Evolutionary conservation across 1,284 basidiomycete genomes (phyloP).

Genomic region (Amylostereum areolatum): DNA sequence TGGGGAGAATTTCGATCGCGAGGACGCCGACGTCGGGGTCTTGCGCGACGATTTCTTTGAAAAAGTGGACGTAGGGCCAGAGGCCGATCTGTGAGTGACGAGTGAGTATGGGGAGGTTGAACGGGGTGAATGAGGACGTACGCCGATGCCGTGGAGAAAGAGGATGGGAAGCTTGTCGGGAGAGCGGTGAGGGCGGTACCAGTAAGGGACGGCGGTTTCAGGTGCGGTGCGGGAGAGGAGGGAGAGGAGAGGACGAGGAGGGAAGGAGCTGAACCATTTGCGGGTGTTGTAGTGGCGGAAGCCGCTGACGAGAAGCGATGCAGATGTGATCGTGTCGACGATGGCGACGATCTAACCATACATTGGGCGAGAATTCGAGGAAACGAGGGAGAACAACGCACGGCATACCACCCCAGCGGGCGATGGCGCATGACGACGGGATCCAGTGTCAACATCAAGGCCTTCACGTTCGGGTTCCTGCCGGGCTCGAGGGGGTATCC

Average conservation of each 20-base stretch:
- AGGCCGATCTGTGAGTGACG: constrained; percentile 45
- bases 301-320: constrained; percentile 33
- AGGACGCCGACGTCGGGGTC: constrained; percentile 48
- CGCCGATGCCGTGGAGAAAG: constrained; percentile 63
- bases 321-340: constrained; percentile 41
- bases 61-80: constrained; percentile 46
- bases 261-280: constrained; percentile 39
- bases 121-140: constrained; percentile 24
- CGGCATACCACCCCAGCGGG: constrained; percentile 58
- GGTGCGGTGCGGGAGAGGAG: constrained; percentile 29
- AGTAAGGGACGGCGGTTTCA: constrained; percentile 44
- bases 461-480: constrained; percentile 27
- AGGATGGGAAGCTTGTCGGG: constrained; percentile 43
- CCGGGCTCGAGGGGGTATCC: constrained; percentile 34
- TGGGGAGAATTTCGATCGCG: constrained; percentile 51
- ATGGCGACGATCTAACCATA: constrained; percentile 41
- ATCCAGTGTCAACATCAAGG: constrained; percentile 52
- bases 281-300: constrained; percentile 48
- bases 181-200: constrained; percentile 54
- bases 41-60: constrained; percentile 33
- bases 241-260: constrained; percentile 39
- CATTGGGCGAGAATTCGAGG: neutral
- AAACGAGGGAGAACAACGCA: constrained; percentile 23
- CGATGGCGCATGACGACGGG: constrained; percentile 47
- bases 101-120: neutral